Evolutionary conservation across 1,284 basidiomycete species (phyloP), one percentile per base, ranked within the genome.

Genomic region (Stygiomarasmius scandens): DNA sequence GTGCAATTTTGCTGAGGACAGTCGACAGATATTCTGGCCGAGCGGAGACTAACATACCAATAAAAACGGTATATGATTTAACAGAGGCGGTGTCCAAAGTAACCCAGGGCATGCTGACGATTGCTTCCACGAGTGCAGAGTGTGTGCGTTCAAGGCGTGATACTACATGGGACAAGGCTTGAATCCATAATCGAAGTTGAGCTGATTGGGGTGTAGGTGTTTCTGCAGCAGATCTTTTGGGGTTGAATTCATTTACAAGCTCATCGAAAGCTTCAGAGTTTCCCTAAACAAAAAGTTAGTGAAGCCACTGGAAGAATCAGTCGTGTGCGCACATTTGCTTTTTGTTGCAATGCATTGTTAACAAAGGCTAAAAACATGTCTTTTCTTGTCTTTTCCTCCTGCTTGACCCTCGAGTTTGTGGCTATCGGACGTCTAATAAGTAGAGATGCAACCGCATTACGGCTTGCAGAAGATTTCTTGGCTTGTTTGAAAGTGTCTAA

Each of bases 31-130:
- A 99, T 73, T 96, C 94, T 59, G 94, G 92, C 61, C 93, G 80
- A n/a, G 96, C 95, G 63, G 91, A 95, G 63, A 98, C 86, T 38
- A 99, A 85, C 76, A 96, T 93, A 46, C 93, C 93, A 47, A 95
- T 85, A 69, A 98, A 98, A 24, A 90, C 84, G 24, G 87, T 88
- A 71, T 95, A 97, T 12, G 87, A 85, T 71, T 88, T 90, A 53
- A 95, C 94, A 64, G 96, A 93, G 20, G 80, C 76, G 46, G 83
- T 84, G 64, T 96, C 93, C 74, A 94, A 85, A 5, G 89, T 90
- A 5, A 92, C 90, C 97, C 97, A 99, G 5, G 95, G 94, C 65
- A 97, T 81, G 58, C 83, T 83, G 56, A 98, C 80, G 59, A 99
- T 88, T 27, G 94, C 93, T 59, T 96, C 87, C 32, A 98, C 89